Percentiles rank a stretch among this genome's conserved stretches.
Conservation (phyloP, 2,329 filamentous ascomycete genomes). For the Diplocarpon rosae region DNA sequence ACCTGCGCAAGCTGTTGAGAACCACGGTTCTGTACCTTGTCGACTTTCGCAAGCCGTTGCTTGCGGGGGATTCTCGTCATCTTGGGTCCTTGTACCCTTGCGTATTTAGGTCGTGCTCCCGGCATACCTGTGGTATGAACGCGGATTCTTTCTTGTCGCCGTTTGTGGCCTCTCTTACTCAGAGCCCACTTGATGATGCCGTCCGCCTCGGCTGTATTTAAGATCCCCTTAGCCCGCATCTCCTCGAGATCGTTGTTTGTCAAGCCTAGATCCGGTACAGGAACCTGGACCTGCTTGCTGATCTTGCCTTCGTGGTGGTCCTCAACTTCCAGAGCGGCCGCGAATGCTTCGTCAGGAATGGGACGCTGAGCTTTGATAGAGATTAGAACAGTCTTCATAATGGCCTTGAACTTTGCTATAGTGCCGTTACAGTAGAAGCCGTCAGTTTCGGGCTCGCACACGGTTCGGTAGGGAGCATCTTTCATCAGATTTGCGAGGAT, state of each 20-base stretch:
- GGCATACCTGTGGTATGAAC: background rate
- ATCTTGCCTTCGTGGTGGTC: constrained; percentile 20
- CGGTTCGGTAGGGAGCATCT: constrained; percentile 44
- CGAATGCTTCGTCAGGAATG: constrained; percentile 38
- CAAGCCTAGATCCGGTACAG: constrained; percentile 23
- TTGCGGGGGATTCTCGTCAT: background rate
- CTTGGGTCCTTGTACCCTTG: background rate
- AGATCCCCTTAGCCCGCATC: constrained; percentile 6
- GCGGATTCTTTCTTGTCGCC: constrained; percentile 2
- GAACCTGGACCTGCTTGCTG: constrained; percentile 17
- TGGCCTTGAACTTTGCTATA: constrained; percentile 71
- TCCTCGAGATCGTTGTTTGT: constrained; percentile 17
- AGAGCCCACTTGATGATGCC: constrained; percentile 1
- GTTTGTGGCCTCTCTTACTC: constrained; percentile 2
- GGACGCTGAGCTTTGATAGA: constrained; percentile 47
- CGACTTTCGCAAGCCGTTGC: background rate
- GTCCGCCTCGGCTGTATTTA: background rate
- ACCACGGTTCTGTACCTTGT: background rate
- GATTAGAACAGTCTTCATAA: constrained; percentile 80
- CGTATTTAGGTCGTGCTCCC: background rate
- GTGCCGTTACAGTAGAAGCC: constrained; percentile 81
- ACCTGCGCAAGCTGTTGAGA: background rate
- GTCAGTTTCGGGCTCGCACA: constrained; percentile 50
- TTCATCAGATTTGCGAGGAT: constrained; percentile 56
- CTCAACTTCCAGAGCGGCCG: constrained; percentile 31